phyloP scores from a whole-genome alignment of 805 yeast species.

The Saturnispora hagleri region DNA sequence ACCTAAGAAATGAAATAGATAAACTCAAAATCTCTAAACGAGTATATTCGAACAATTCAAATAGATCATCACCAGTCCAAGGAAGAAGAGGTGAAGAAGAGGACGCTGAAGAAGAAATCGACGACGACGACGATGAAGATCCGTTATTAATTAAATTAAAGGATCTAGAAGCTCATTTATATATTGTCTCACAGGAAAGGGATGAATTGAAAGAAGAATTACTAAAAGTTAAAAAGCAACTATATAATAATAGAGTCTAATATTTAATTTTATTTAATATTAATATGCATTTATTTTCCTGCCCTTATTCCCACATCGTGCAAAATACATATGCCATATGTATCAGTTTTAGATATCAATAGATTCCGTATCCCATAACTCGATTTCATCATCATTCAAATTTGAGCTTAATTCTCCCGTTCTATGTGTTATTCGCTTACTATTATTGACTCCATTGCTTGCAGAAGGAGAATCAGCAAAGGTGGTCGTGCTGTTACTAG shows the following conservation, averaged over 20 bases:
- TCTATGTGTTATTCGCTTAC: not conserved
- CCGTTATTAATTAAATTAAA: slow-evolving; percentile 69
- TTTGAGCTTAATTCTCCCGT: not conserved
- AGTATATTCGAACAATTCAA: slow-evolving; percentile 13
- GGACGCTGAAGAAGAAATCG: slow-evolving; percentile 16
- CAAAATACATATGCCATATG: not conserved
- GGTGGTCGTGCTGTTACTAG: not conserved
- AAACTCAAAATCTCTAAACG: slow-evolving; percentile 43
- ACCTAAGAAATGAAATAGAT: slow-evolving; percentile 56
- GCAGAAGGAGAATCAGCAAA: not conserved
- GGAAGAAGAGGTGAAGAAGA: not conserved
- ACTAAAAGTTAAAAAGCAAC: slow-evolving; percentile 47
- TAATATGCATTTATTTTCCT: not conserved
- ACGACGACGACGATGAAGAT: slow-evolving; percentile 30
- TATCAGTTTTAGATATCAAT: not conserved
- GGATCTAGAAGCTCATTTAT: slow-evolving; percentile 78
- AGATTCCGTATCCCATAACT: slow-evolving; percentile 20
- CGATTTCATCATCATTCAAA: slow-evolving; percentile 14
- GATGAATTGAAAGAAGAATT: slow-evolving; percentile 65
- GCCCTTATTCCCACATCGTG: not conserved
- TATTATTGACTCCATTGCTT: too few species aligned
- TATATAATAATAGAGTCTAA: slow-evolving; percentile 21
- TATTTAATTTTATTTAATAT: not conserved
- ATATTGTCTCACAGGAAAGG: slow-evolving; percentile 72
- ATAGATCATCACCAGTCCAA: not conserved